Percentiles rank a stretch among this genome's conserved stretches.
phyloP scores from a whole-genome alignment of 768 basidiomycete genomes.

The Chalciporus pseudorubinellus region DNA sequence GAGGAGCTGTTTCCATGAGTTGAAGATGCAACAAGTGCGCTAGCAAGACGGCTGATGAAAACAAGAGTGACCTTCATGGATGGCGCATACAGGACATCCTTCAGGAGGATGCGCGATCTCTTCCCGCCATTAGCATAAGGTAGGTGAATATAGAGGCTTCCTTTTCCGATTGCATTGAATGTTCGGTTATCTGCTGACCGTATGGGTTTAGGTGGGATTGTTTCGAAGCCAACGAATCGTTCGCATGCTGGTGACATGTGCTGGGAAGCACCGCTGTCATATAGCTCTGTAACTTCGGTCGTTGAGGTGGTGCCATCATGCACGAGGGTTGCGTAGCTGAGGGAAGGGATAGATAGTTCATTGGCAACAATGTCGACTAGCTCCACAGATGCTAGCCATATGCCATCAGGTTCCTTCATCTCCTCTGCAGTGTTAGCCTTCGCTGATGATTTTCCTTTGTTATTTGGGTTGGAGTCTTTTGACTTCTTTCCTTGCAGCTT shows the following conservation, averaged over 20 bases:
- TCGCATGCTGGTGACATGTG: neutral
- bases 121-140: conserved; percentile 3
- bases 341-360: too few relatives aligned
- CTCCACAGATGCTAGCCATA: neutral
- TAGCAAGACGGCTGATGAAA: conserved; percentile 1
- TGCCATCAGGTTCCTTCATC: neutral
- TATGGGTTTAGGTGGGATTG: neutral
- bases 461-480: too few relatives aligned
- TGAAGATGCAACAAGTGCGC: neutral
- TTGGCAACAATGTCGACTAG: too few relatives aligned
- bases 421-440: neutral
- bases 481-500: neutral
- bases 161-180: neutral
- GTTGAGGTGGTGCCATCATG: too few relatives aligned
- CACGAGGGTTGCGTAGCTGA: too few relatives aligned
- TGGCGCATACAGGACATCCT: neutral
- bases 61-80: conserved; percentile 3
- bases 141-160: neutral
- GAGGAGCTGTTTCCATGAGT: neutral
- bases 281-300: too few relatives aligned
- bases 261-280: neutral
- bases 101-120: too few relatives aligned
- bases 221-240: neutral
- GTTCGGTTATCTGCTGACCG: neutral
- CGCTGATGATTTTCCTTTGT: too few relatives aligned